Evolutionary conservation across 192 early-diverging fungal species (phyloP), one percentile per base, ranked within the genome.

Genomic region (Coemansia sp.): DNA sequence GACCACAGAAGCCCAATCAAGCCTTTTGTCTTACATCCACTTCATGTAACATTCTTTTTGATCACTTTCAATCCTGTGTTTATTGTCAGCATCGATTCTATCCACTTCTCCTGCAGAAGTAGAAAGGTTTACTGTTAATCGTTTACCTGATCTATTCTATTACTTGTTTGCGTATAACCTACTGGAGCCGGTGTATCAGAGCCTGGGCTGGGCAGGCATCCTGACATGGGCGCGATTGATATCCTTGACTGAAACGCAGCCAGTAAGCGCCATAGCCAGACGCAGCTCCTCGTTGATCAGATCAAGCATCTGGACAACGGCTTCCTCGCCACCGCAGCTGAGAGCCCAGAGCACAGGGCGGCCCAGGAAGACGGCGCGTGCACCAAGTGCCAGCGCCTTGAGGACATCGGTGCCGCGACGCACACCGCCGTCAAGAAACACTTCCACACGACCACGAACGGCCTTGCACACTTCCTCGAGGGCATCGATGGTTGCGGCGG

Each of bases 331-430:
- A 76, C 94, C 91, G 88, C 69, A 94, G 74, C 11, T 91, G 89
- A 77, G 94, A 71, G 61, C 95, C 95, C 69, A 97, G 87, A 72
- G 69, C 2, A 76, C 81, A 0, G 85, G 85, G 2, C 84, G 75
- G 9, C 87, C 87, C 42, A 86, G 37, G 48, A 88, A 88, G 39
- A 86, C 87, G 21, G 90, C 96, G 52, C 85, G 87, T 0, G 97
- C 97, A 41, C 97, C 96, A 6, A 99, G 76, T 2, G 95, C 96
- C 64, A 99, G 81, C 0, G 95, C 95, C 85, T 98, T 98, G 70
- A 97, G 86, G 23, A 99, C 90, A 77, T 99, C 98, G 6, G 92
- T 88, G 9, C 94, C 98, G 42, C 95, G 84, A 5, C 96, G 86
- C 38, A 99, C 85, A 19, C 98, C 98, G 40, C 98, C 96, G 74